Base-by-base conservation (phyloP, 306 rosid genomes). In the Trifolium repens region DNA sequence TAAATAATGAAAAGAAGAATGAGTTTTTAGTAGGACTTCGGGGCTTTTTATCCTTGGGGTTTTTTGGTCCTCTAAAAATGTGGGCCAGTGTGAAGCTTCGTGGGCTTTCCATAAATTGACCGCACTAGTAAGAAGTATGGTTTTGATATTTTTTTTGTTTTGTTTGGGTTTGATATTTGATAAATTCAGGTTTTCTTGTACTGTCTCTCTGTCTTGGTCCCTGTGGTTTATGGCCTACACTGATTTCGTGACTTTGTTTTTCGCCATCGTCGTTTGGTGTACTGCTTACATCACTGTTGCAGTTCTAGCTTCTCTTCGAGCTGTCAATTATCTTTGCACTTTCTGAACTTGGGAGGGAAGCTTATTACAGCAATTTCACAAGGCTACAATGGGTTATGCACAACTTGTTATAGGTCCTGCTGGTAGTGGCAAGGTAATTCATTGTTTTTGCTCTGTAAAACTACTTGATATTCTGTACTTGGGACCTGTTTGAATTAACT, bases 351-450 rank as follows among this genome's bases (percentile, higher is more conserved):
- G 2, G 19, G 54, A 32, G 42, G 42, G 9, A 43, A 63, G 9
- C 60, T 58, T 39, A 26, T 73, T 59, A 67, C 43, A 22, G 70
- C 43, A 22, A 59, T 67, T 76, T 32, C 24, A 32, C 13, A 27
- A 73, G 70, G 27, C 60, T 71, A 15, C 58, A 40, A 91, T 91
- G 96, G 90, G 88, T 52, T 86, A 74, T 75, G 93, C 90, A 6
- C 93, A 88, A 59, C 88, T 86, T 39, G 89, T 88, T 59, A 88
- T 88, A 12, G 91, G 91, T 71, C 91, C 96, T 13, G 90, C 96
- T 43, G 94, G 94, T 79, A 86, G 91, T 49, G 94, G 90, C 85
- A 84, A 91, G 96, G 97, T 91, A 82, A 77, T 72, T 57, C n/a
- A 3, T 34, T 40, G 43, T 5, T 1, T 67, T 79, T 61, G 16